phyloP scores from a whole-genome alignment of 208 protist genomes.

The Acanthamoeba rhysodes region DNA sequence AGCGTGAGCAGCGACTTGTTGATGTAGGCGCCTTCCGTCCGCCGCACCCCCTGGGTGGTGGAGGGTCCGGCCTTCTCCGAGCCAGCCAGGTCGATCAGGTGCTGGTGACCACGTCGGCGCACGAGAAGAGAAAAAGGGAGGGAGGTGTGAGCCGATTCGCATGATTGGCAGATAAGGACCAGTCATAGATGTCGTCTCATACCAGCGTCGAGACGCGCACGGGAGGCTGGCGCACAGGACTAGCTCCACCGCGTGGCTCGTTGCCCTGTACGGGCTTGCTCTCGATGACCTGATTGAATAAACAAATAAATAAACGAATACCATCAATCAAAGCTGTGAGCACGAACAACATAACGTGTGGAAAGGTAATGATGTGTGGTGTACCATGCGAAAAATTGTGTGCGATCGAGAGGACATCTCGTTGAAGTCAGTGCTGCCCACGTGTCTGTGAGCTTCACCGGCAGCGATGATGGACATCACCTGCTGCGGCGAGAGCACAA shows the following conservation, averaged over 20 bases:
- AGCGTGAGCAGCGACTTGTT: conserved; percentile 96
- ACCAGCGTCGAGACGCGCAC: conserved; percentile 74
- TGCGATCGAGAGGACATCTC: conserved; percentile 96
- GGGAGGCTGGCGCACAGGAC: conserved; percentile 31
- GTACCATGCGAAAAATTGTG: conserved; percentile 96
- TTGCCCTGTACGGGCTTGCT: neutral
- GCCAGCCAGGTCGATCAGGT: conserved; percentile 98
- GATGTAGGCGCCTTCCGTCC: conserved; percentile 97
- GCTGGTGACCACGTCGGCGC: conserved; percentile 83
- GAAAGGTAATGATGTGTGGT: neutral
- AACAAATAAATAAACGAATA: too few species aligned
- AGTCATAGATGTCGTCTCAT: neutral
- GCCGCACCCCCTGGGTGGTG: conserved; percentile 94
- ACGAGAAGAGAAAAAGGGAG: neutral
- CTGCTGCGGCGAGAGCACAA: conserved; percentile 78
- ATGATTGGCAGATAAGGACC: too few species aligned
- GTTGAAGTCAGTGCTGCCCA: conserved; percentile 97
- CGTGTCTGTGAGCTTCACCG: conserved; percentile 78
- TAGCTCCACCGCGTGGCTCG: neutral
- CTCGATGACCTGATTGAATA: conserved; percentile 18
- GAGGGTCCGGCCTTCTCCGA: conserved; percentile 96
- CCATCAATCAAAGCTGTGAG: too few species aligned
- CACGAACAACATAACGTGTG: neutral
- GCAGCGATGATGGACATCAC: conserved; percentile 40
- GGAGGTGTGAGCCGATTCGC: neutral